Base-by-base conservation (phyloP, 1,284 basidiomycete genomes). In the Coniferiporia sulphurascens region DNA sequence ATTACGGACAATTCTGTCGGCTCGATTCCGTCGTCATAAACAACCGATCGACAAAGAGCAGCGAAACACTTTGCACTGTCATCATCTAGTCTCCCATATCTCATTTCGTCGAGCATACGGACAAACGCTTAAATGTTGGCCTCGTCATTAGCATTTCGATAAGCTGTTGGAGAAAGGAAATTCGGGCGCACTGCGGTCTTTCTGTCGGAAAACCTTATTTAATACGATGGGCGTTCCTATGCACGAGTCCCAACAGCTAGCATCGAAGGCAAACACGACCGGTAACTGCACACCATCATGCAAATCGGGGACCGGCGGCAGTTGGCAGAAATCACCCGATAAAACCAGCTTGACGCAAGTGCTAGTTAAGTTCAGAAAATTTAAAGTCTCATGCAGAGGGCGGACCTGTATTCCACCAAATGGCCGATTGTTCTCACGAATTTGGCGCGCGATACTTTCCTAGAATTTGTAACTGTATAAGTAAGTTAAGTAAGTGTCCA, bases 241-340 rank as follows among this genome's bases (percentile, higher is more conserved):
- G 55, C 81, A 78, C 57, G 72, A 63, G 17, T 70, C 67, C 95
- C 95, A 98, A 49, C 78, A 76, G 51, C 80, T 71, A 0, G 93
- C 91, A 67, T 98, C 91, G 69, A 98, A 98, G 0, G 89, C 89
- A 67, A 94, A 96, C 35, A 73, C 79, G 46, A 80, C 70, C 2
- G 73, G 70, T 2, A 75, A 72, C 5, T 46, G 61, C 1, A 71
- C 69, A 50, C 76, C 73, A 63, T 73, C 76, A 54, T 71, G 68
- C 38, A 71, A 69, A 7, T 78, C 76, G n/a, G 81, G 78, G 5
- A 98, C 93, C 0, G 95, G 95, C 1, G 95, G 95, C 1, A 98
- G 81, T 73, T 98, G 95, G 73, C 90, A 95, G 72, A 96, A 95
- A 71, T 97, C 94, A 15, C 94, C 94, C 7, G 89, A 93, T 48